phyloP scores from a whole-genome alignment of 768 basidiomycete genomes.

The Leucosporidium yakuticum region DNA sequence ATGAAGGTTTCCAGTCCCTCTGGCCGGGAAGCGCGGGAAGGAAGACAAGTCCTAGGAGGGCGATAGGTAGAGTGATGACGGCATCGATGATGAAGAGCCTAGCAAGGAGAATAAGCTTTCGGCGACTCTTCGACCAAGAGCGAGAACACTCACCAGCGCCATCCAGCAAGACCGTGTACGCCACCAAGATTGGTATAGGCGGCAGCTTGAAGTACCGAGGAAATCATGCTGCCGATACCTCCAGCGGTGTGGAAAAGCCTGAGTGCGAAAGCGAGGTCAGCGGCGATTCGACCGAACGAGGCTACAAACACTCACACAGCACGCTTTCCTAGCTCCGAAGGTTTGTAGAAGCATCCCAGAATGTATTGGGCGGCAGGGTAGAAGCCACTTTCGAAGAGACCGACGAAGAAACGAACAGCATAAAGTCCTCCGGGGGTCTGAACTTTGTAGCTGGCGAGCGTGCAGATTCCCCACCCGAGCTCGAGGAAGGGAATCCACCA shows the following conservation, averaged over 20 bases:
- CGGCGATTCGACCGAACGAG: no score
- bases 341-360: conserved; percentile 7
- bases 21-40: conserved; percentile 32
- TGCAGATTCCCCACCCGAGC: not conserved
- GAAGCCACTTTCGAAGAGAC: conserved; percentile 3
- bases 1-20: no score
- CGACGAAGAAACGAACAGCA: conserved; percentile 7
- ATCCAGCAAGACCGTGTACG: not conserved
- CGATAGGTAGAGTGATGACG: conserved; percentile 31
- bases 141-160: not conserved
- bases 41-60: conserved; percentile 32
- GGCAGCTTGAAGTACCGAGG: not conserved
- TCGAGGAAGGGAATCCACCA: conserved; percentile 7
- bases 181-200: not conserved
- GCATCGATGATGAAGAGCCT: conserved; percentile 17
- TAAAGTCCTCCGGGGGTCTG: not conserved
- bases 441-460: conserved; percentile 1
- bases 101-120: no score
- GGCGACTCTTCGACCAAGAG: not conserved
- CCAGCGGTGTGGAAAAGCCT: no score
- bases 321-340: conserved; percentile 4
- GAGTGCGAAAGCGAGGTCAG: no score
- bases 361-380: conserved; percentile 6
- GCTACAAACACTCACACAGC: conserved; percentile 2
- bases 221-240: no score